A percentile compares a stretch with the other conserved stretches of the same genome.
phyloP scores from a whole-genome alignment of 306 rosid genomes.

The Prinsepia uniflora region DNA sequence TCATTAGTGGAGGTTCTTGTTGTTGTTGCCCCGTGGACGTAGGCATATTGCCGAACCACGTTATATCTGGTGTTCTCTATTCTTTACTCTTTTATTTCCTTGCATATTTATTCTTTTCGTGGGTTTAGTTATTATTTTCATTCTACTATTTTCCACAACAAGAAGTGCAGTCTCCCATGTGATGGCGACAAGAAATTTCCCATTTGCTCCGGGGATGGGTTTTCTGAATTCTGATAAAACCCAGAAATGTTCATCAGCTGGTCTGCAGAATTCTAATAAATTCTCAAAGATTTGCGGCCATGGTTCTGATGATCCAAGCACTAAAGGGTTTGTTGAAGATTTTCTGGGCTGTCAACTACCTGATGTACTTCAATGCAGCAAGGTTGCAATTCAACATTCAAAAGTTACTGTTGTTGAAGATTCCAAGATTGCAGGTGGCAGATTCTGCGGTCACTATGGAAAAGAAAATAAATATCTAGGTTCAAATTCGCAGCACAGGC shows the following conservation, averaged over 20 bases:
- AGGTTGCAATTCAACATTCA: constrained; percentile 1
- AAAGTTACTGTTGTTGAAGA: background rate
- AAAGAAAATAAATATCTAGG: background rate
- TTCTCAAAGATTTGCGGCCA: constrained; percentile 10
- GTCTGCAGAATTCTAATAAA: background rate
- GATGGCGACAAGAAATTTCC: background rate
- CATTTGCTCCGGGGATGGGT: background rate
- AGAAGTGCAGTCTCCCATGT: background rate
- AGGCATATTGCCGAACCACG: no score
- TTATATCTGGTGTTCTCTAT: no score
- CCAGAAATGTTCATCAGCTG: background rate
- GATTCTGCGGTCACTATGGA: background rate
- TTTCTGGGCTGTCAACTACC: background rate
- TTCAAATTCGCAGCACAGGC: constrained; percentile 1
- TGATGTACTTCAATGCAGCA: background rate
- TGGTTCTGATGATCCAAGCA: constrained; percentile 1
- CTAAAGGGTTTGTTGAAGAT: background rate
- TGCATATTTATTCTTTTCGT: no score
- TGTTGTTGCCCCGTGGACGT: no score
- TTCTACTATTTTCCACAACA: no score
- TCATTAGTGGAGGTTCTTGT: no score
- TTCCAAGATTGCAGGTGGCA: background rate
- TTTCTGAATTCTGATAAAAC: constrained; percentile 10
- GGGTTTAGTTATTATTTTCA: no score
- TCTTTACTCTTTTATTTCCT: no score